Evolutionary conservation across 495 filamentous ascomycete genomes (phyloP), one percentile per base, ranked within the genome.

Genomic region (Monascus purpureus): DNA sequence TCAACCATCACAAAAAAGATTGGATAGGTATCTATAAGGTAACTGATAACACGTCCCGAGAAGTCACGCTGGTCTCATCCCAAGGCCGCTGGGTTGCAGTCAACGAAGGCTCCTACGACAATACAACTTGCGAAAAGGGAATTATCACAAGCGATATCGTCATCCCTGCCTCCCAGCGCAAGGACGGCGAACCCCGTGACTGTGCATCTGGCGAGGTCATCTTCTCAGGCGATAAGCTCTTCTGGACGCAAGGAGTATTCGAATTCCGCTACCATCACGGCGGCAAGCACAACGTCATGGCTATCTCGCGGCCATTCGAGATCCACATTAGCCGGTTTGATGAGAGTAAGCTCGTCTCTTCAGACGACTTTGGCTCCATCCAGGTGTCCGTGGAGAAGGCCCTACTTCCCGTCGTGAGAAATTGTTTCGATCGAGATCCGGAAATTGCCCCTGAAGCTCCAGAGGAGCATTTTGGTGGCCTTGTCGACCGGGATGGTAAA

Each of bases 211-310:
- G 90, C 36, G 87, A 96, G 51, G 73, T 96, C 57, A 52, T 81
- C 23, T 95, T 97, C 43, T 67, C 73, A 11, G 87, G 87, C 24
- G 86, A 95, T 65, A 96, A 96, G 61, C 67, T 90, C 9, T 96
- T 84, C 74, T 97, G 90, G 90, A 90, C 77, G 1, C 80, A 87
- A 25, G 90, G 90, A 29, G 80, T 85, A 24, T 96, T 92, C 49
- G 90, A 97, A 46, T 87, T 97, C 59, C 76, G 90, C 7, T 95
- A 94, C 58, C 90, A 97, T 63, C 90, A 97, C 59, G 79, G 82
- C 42, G 84, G 83, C 36, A 80, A 82, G 46, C 83, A 96, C 54
- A 82, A 82, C 43, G 88, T 96, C 49, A 94, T 97, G 92, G 79
- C 86, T 13, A 83, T 96, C 41, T 93, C 85, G 11, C 67, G 80